These are phyloP conservation scores for Fragilaria crotonensis DNA, from an alignment of 108 stramenopile species.

Conservation along the genomic window DNA sequence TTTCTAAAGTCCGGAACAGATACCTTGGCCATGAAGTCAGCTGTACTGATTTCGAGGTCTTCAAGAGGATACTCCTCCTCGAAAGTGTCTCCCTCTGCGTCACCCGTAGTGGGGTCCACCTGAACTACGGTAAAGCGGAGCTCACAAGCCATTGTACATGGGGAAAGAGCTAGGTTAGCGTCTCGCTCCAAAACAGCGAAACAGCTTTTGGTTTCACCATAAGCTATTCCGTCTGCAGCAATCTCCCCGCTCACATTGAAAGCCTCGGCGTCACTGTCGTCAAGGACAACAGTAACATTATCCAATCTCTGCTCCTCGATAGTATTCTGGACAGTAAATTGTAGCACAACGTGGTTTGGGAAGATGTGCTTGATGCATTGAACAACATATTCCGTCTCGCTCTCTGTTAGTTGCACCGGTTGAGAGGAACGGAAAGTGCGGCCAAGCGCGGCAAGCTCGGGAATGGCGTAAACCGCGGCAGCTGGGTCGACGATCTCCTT, in stretches of 20 bases:
- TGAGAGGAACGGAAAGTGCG: slow-evolving; percentile 68
- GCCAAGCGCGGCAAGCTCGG: slow-evolving; percentile 77
- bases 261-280: slow-evolving; percentile 61
- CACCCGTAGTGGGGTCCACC: slow-evolving; percentile 74
- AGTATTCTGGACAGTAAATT: slow-evolving; percentile 91
- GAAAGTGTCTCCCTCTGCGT: slow-evolving; percentile 72
- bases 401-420: slow-evolving; percentile 71
- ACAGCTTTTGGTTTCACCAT: slow-evolving; percentile 66
- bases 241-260: slow-evolving; percentile 58
- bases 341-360: slow-evolving; percentile 77
- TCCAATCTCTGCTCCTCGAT: slow-evolving; percentile 85
- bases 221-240: slow-evolving; percentile 37
- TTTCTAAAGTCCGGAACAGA: slow-evolving; percentile 77
- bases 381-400: slow-evolving; percentile 89
- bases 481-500: slow-evolving; percentile 65
- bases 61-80: slow-evolving; percentile 94
- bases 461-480: slow-evolving; percentile 76
- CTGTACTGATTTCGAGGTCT: slow-evolving; percentile 71
- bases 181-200: slow-evolving; percentile 70
- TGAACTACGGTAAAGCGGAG: slow-evolving; percentile 73
- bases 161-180: slow-evolving; percentile 21
- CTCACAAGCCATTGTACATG: slow-evolving; percentile 52
- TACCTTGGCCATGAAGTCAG: slow-evolving; percentile 94
- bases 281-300: slow-evolving; percentile 76
- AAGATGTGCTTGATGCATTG: slow-evolving; percentile 89